Percentiles rank a stretch among this genome's conserved stretches.
These are phyloP conservation scores for Aphanomyces stellatus DNA, from an alignment of 352 stramenopile genomes.

Conservation along the genomic window DNA sequence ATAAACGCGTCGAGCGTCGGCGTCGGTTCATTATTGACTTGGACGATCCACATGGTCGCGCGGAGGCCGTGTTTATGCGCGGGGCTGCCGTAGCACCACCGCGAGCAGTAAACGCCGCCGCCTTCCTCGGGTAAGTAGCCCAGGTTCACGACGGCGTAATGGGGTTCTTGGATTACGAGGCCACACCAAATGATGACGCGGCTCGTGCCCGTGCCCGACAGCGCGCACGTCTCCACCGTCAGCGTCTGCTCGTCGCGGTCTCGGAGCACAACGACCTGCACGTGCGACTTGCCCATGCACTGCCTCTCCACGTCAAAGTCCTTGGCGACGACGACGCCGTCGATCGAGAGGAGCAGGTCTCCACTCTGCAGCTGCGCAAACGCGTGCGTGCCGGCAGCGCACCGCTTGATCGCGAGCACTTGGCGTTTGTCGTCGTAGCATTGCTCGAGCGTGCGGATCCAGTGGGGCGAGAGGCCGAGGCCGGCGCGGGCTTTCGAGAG, in stretches of 20 bases:
- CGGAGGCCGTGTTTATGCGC: conserved; percentile 87
- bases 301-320: conserved; percentile 72
- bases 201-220: conserved; percentile 77
- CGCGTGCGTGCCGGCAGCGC: conserved; percentile 55
- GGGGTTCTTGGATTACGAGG: conserved; percentile 85
- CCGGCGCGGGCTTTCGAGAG: conserved; percentile 78
- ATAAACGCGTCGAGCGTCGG: conserved; percentile 80
- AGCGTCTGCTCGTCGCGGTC: conserved; percentile 64
- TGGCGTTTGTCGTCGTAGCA: conserved; percentile 78
- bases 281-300: conserved; percentile 31
- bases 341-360: conserved; percentile 78
- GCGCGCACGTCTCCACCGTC: conserved; percentile 41
- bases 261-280: conserved; percentile 64
- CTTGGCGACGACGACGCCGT: conserved; percentile 60
- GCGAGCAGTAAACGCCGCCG: conserved; percentile 80
- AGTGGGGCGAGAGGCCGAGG: conserved; percentile 73
- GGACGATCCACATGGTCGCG: conserved; percentile 86
- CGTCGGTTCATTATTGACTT: conserved; percentile 82
- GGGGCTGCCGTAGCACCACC: conserved; percentile 86
- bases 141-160: conserved; percentile 74
- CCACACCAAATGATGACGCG: conserved; percentile 87
- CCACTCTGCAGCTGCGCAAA: conserved; percentile 62
- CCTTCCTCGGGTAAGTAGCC: conserved; percentile 83
- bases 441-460: conserved; percentile 74
- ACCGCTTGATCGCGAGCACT: conserved; percentile 79